Base-by-base conservation (phyloP, 331 rosid genomes). In the Quercus phellos region DNA sequence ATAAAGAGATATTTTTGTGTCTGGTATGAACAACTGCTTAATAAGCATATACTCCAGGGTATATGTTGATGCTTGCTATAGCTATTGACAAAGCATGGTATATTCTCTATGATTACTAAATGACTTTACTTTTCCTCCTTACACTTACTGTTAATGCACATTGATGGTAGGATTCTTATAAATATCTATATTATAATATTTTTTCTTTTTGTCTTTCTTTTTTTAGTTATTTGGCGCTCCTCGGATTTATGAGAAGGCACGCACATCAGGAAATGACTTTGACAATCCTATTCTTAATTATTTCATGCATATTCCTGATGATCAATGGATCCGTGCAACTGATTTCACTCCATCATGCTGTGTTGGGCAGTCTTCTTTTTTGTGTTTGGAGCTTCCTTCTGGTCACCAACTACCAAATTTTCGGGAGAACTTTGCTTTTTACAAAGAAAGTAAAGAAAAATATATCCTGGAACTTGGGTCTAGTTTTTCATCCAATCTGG, bases 291-390 rank as follows among this genome's bases (percentile, higher is more conserved):
- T 1, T 4, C 12, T 32, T 68, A 89, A 90, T 84, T 88, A 51
- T 70, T 91, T 60, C 73, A 77, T 73, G 80, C 93, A 91, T 27
- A 75, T 10, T 14, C 72, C 75, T 63, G 89, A 82, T 72, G 94
- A 88, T 21, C 93, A 83, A 30, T 93, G 98, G 96, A 69, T 89
- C 53, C 77, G 98, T 67, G 78, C 90, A 21, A 68, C 73, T 71
- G 98, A 93, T 87, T 93, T 93, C 78, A 91, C 98, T 64, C 84
- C 89, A 53, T 79, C 80, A 22, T 59, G 68, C 50, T 60, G 78
- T 68, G 86, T 93, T 74, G 97, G 97, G 53, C 92, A 90, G 81
- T 90, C 97, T 70, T 88, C 92, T 59, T 26, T 85, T 69, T 6
- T 93, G 73, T 91, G 92, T 83, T 77, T 94, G 61, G 90, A 82